Percentiles rank a stretch among this genome's conserved stretches.
These are phyloP conservation scores for Scleroderma bovista DNA, from an alignment of 768 basidiomycete species.

Conservation along the genomic window DNA sequence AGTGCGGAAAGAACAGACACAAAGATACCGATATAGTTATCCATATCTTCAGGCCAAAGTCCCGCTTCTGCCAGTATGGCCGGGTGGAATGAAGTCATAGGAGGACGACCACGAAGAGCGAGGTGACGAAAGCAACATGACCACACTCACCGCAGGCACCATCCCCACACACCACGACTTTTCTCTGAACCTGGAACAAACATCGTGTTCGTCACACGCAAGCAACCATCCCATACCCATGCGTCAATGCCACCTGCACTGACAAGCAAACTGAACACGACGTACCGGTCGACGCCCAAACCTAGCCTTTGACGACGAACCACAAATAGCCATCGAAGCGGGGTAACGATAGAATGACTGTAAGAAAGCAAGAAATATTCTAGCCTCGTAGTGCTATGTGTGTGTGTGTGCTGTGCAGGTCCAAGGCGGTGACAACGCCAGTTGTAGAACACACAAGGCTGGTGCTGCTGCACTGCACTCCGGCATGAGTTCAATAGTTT, in stretches of 20 bases:
- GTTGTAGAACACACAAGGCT: no score
- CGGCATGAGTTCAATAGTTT: neutral
- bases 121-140: conserved; percentile 5
- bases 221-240: neutral
- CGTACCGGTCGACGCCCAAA: conserved; percentile 43
- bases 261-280: neutral
- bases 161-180: conserved; percentile 91
- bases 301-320: conserved; percentile 45
- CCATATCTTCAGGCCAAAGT: no score
- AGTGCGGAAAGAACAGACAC: neutral
- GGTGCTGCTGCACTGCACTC: no score
- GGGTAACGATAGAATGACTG: conserved; percentile 11
- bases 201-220: conserved; percentile 7
- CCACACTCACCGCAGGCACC: conserved; percentile 77
- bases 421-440: no score
- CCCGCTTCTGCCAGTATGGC: no score
- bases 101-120: neutral
- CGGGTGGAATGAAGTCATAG: neutral
- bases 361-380: neutral
- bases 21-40: no score
- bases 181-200: conserved; percentile 41
- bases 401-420: neutral
- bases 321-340: conserved; percentile 52
- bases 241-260: neutral
- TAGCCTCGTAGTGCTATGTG: neutral